Base-by-base conservation (phyloP, 2,329 filamentous ascomycete genomes). In the Emmonsia crescens region DNA sequence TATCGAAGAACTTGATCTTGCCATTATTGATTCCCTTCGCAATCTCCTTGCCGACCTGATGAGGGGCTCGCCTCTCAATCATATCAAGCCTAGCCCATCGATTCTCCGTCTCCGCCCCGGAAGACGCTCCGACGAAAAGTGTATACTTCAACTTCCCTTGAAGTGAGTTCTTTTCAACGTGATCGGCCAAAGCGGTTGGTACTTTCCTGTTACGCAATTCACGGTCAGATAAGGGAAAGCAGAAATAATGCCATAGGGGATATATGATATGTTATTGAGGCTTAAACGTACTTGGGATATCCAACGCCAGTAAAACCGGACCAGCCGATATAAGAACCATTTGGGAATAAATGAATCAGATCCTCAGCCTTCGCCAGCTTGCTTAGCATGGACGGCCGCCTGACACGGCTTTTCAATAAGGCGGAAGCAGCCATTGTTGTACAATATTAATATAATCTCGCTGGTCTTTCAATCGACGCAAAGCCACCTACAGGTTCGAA, bases 41-140 rank as follows among this genome's bases (percentile, higher is more conserved):
- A 66, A 96, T 96, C 63, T 89, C 83, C 79, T 95, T 96, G 72
- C 91, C 91, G 64, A 96, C 91, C 73, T 96, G 91, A 77, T 96
- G 91, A 61, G 91, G 91, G 68, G 85, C 84, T 61, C 91, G 84
- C 62, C 90, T 82, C 78, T 93, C 87, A 69, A 96, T 96, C 91
- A 96, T 96, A 77, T 96, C 87, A 65, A 93, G 79, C 4, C 79
- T 76, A n/a, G 91, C 91, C 91, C 91, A 96, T 75, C 91, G 82
- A 76, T 94, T 94, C 79, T 96, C 91, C 0, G 91, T 96, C 78
- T 94, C 91, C 21, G 90, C 88, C 44, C 91, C 91, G 19, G 89
- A 91, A 5, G 89, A 93, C n/a, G 91, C 91, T 60, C 91, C 91
- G 10, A 95, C 91, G 68, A 96, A 96, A 21, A 96, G 83, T 62